phyloP scores from a whole-genome alignment of 148 eudicot genomes.

The Silene latifolia region DNA sequence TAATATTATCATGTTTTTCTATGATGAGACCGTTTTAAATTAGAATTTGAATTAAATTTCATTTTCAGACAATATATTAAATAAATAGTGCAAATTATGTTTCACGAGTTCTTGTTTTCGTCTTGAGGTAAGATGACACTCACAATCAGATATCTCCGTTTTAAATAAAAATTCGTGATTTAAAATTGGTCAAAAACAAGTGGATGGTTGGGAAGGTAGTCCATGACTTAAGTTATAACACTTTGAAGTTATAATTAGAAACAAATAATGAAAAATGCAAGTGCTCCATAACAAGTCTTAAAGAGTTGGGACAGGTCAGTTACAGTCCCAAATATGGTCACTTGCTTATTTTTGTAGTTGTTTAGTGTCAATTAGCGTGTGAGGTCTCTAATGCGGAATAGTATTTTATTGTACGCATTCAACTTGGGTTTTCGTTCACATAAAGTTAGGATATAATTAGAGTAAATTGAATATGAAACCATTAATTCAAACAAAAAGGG shows the following conservation, averaged over 20 bases:
- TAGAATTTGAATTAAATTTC: too few species aligned
- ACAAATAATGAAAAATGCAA: neutral
- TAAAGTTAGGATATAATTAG: neutral
- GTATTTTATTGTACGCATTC: neutral
- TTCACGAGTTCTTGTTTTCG: too few species aligned
- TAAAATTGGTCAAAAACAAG: slow-evolving; percentile 14
- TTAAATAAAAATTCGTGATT: too few species aligned
- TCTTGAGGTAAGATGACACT: too few species aligned
- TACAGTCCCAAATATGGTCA: slow-evolving; percentile 19
- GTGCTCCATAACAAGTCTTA: neutral
- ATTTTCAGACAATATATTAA: too few species aligned
- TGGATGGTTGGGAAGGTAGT: slow-evolving; percentile 4
- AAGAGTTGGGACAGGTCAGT: slow-evolving; percentile 2
- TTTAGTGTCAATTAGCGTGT: slow-evolving; percentile 6
- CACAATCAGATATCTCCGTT: too few species aligned
- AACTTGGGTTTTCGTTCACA: slow-evolving; percentile 8
- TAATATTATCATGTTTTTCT: too few species aligned
- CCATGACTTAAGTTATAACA: neutral
- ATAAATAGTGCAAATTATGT: too few species aligned
- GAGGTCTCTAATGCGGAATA: neutral
- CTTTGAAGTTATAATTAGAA: too few species aligned
- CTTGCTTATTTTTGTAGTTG: slow-evolving; percentile 13
- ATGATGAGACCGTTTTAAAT: too few species aligned
- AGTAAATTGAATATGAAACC: neutral
- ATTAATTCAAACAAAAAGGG: neutral